Conservation (phyloP, 352 stramenopile genomes). For the Pythium apleroticum region DNA sequence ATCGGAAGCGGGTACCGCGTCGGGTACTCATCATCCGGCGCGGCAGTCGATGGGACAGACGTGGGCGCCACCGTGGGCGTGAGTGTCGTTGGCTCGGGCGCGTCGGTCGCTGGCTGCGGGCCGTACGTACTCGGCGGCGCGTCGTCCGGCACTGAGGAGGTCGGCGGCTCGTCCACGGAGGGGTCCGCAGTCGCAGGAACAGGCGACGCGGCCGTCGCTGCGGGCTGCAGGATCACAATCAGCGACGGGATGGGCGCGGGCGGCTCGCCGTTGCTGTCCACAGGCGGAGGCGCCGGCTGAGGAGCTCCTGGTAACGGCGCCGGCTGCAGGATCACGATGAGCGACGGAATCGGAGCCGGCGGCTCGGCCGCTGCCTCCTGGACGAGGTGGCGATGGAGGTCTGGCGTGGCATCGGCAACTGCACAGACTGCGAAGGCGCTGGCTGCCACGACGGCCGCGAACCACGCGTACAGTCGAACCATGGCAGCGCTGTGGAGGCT, state of each 20-base stretch:
- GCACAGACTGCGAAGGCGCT: slow-evolving; percentile 1
- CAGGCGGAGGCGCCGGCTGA: not conserved
- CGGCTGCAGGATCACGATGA: slow-evolving; percentile 15
- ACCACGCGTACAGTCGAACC: slow-evolving; percentile 21
- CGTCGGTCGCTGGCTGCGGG: not conserved
- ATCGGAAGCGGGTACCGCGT: not conserved
- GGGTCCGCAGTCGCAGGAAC: not conserved
- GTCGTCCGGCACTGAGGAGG: not conserved
- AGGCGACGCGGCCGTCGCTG: not conserved
- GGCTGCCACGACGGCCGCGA: slow-evolving; percentile 5
- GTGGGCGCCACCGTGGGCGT: not conserved
- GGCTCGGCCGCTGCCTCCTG: too few relatives aligned
- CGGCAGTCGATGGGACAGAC: not conserved
- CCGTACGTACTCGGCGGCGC: not conserved
- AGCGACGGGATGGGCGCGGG: slow-evolving; percentile 14
- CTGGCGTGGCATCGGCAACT: too few relatives aligned
- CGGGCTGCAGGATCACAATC: slow-evolving; percentile 12
- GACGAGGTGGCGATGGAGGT: too few relatives aligned
- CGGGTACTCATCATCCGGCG: not conserved
- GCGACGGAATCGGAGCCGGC: slow-evolving; percentile 3
- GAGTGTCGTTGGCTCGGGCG: not conserved
- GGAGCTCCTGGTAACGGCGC: not conserved
- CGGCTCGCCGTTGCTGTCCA: not conserved
- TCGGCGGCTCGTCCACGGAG: not conserved
- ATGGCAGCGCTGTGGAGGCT: not conserved